A percentile compares a stretch with the other conserved stretches of the same genome.
Evolutionary conservation across 352 stramenopile genomes (phyloP).

Genomic region (Phytophthora chlamydospora): DNA sequence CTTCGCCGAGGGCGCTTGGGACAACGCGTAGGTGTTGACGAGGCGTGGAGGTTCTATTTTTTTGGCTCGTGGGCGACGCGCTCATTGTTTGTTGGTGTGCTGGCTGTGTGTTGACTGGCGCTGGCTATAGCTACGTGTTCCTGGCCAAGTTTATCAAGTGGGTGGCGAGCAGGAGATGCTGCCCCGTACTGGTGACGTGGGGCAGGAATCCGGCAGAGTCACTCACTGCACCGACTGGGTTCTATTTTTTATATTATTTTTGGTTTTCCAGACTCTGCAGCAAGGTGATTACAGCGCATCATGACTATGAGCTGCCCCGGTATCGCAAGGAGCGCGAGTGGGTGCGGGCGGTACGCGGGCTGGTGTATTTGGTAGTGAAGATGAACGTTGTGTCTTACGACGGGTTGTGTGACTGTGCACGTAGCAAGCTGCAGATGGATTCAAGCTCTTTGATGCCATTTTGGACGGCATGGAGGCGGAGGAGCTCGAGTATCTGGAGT

Average conservation of each 20-base stretch:
- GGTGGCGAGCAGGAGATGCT: slow-evolving; percentile 13
- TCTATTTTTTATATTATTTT: slow-evolving; percentile 31
- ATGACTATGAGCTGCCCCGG: slow-evolving; percentile 58
- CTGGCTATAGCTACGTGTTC: slow-evolving; percentile 70
- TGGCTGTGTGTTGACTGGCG: not conserved
- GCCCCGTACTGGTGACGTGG: not conserved
- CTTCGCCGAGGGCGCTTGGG: slow-evolving; percentile 59
- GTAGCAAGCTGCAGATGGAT: slow-evolving; percentile 71
- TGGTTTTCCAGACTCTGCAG: slow-evolving; percentile 61
- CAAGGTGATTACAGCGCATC: slow-evolving; percentile 68
- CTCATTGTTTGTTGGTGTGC: slow-evolving; percentile 5
- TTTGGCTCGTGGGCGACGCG: slow-evolving; percentile 8
- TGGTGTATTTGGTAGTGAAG: not conserved
- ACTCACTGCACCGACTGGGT: slow-evolving; percentile 13
- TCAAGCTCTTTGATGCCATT: slow-evolving; percentile 76
- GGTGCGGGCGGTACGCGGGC: slow-evolving; percentile 52
- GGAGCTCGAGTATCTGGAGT: slow-evolving; percentile 65
- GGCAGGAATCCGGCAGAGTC: slow-evolving; percentile 7
- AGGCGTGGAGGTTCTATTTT: slow-evolving; percentile 41
- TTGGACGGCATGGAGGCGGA: slow-evolving; percentile 81
- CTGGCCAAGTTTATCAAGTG: slow-evolving; percentile 87
- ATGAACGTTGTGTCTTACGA: slow-evolving; percentile 8
- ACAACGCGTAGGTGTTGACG: slow-evolving; percentile 64
- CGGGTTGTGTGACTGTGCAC: slow-evolving; percentile 1
- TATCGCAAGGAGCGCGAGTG: slow-evolving; percentile 73